phyloP scores from a whole-genome alignment of 1,284 basidiomycete genomes.

The Quambalaria eucalypti region DNA sequence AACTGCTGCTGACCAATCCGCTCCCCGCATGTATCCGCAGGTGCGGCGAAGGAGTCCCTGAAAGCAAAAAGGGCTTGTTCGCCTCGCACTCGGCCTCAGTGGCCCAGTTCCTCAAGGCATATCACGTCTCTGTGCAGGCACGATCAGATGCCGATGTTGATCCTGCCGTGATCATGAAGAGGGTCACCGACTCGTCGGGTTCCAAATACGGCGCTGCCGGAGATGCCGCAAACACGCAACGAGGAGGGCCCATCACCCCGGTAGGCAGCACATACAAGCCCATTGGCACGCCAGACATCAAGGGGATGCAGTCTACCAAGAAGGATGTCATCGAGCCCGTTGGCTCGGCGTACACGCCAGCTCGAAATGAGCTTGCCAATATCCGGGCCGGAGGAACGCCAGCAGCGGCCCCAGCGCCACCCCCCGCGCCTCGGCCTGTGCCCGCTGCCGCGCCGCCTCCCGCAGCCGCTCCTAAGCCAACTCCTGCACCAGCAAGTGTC shows the following conservation, averaged over 20 bases:
- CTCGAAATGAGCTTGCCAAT: conserved; percentile 33
- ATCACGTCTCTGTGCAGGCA: conserved; percentile 81
- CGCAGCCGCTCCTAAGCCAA: conserved; percentile 10
- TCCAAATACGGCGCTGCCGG: conserved; percentile 64
- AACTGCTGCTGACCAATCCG: no score
- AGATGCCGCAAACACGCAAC: conserved; percentile 37
- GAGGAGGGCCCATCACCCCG: conserved; percentile 31
- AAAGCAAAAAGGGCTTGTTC: conserved; percentile 82
- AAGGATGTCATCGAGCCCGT: conserved; percentile 36
- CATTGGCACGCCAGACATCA: conserved; percentile 42
- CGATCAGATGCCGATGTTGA: conserved; percentile 66
- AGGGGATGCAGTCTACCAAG: conserved; percentile 33
- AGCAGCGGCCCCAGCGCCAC: conserved; percentile 5
- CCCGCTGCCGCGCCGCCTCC: conserved; percentile 15
- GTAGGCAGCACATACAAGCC: conserved; percentile 41
- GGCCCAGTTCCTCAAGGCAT: conserved; percentile 67
- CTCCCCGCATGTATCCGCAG: no score
- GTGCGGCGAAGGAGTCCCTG: conserved; percentile 93
- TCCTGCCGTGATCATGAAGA: conserved; percentile 56
- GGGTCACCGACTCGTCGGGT: conserved; percentile 83
- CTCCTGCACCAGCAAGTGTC: conserved; percentile 1
- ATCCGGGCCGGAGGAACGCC: conserved; percentile 2
- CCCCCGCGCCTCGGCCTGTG: conserved; percentile 13
- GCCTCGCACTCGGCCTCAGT: conserved; percentile 75
- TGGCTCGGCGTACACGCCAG: conserved; percentile 33